Evolutionary conservation across 805 yeast species (phyloP).

Genomic region (Alloascoidea africana): DNA sequence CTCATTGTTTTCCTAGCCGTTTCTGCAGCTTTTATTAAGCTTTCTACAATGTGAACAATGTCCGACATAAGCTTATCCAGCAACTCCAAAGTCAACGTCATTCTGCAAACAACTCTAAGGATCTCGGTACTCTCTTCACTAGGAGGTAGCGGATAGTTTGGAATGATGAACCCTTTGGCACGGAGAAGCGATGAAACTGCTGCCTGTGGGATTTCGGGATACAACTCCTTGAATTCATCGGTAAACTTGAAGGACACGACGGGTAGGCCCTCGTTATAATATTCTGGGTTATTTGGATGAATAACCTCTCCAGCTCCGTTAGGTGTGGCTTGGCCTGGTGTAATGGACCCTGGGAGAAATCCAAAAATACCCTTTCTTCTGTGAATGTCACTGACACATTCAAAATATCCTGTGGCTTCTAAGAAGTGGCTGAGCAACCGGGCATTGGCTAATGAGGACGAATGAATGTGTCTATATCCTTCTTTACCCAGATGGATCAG

Average conservation of each 20-base stretch:
- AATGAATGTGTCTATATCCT: constrained; percentile 54
- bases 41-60: constrained; percentile 34
- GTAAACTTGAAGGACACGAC: constrained; percentile 78
- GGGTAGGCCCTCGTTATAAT: constrained; percentile 67
- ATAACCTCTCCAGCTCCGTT: neutral
- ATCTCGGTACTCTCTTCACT: constrained; percentile 46
- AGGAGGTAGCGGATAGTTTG: constrained; percentile 74
- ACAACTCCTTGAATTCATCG: constrained; percentile 34
- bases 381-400: constrained; percentile 67
- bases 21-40: constrained; percentile 32
- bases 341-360: constrained; percentile 7
- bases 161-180: constrained; percentile 73
- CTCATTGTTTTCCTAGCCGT: neutral
- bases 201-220: constrained; percentile 75
- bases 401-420: constrained; percentile 52
- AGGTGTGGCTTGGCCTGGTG: constrained; percentile 1
- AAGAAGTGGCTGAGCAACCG: constrained; percentile 44
- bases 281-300: constrained; percentile 13
- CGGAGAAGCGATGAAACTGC: constrained; percentile 59
- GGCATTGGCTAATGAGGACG: constrained; percentile 54
- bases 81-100: constrained; percentile 46
- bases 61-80: constrained; percentile 51
- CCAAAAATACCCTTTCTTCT: constrained; percentile 28
- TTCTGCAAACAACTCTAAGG: constrained; percentile 72
- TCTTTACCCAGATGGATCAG: constrained; percentile 53